Conservation (phyloP, 2,329 filamentous ascomycete species). For the Cladobotryum protrusum region DNA sequence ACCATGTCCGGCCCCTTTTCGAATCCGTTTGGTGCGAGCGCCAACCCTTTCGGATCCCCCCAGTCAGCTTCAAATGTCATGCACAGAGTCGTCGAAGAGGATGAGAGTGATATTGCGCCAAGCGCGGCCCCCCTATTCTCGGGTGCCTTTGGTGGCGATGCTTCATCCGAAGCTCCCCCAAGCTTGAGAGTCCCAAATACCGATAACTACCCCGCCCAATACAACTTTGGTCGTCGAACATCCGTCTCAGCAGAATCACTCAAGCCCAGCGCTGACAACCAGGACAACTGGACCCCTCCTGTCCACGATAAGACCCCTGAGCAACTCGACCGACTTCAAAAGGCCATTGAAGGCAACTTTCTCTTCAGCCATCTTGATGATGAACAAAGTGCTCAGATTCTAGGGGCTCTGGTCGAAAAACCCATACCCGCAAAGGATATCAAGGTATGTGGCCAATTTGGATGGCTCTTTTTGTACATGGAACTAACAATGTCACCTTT, state of each 20-base stretch:
- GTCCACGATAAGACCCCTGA: slow-evolving; percentile 76
- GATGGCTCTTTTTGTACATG: not conserved
- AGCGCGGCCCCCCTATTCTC: slow-evolving; percentile 42
- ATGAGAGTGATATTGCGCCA: slow-evolving; percentile 69
- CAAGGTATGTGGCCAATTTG: slow-evolving; percentile 42
- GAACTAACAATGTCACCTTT: slow-evolving; percentile 25
- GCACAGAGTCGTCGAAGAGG: slow-evolving; percentile 68
- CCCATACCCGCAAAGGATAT: slow-evolving; percentile 86
- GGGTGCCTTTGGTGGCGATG: slow-evolving; percentile 49
- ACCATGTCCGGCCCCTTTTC: slow-evolving; percentile 73
- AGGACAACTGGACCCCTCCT: slow-evolving; percentile 87
- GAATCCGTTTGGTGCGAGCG: slow-evolving; percentile 60
- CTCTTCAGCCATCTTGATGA: slow-evolving; percentile 92
- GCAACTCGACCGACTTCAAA: slow-evolving; percentile 71
- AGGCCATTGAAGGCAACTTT: slow-evolving; percentile 83
- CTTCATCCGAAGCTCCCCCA: slow-evolving; percentile 39
- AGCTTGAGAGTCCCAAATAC: slow-evolving; percentile 47
- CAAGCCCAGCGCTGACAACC: slow-evolving; percentile 75
- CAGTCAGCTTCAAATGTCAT: slow-evolving; percentile 33
- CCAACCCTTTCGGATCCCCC: slow-evolving; percentile 62
- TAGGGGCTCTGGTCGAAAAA: slow-evolving; percentile 90
- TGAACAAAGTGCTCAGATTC: slow-evolving; percentile 79
- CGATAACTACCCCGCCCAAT: slow-evolving; percentile 80
- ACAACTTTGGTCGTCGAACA: slow-evolving; percentile 87
- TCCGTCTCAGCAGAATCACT: slow-evolving; percentile 96